Evolutionary conservation across 2,329 filamentous ascomycete species (phyloP).

Genomic region (Davidsoniella neocaledoniae): DNA sequence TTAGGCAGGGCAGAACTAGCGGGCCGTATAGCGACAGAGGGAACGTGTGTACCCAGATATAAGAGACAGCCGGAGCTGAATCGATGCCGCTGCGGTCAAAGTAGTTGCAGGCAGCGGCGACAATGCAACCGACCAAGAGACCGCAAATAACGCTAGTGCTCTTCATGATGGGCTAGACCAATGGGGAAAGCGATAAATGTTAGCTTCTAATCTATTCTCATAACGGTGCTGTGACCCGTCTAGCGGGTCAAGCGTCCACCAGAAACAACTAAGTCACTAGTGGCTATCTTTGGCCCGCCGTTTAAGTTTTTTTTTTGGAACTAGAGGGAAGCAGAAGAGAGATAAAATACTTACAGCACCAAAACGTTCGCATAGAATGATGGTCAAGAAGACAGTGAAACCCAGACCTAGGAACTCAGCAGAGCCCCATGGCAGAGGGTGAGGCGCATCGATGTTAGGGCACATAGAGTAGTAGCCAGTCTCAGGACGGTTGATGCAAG

Average conservation of each 20-base stretch:
- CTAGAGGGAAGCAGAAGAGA: not conserved
- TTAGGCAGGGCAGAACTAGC: slow-evolving; percentile 54
- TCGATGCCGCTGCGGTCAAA: slow-evolving; percentile 60
- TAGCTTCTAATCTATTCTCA: not conserved
- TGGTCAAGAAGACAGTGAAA: slow-evolving; percentile 64
- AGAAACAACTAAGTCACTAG: no score
- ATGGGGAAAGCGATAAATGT: not conserved
- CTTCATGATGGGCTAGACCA: slow-evolving; percentile 56
- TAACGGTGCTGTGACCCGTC: not conserved
- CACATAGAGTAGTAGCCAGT: slow-evolving; percentile 45
- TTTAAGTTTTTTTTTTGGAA: no score
- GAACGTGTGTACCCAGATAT: slow-evolving; percentile 69
- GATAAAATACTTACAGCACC: slow-evolving; percentile 29
- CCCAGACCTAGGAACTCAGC: slow-evolving; percentile 64
- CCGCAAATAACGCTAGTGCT: slow-evolving; percentile 61
- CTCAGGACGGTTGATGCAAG: slow-evolving; percentile 31
- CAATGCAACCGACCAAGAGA: slow-evolving; percentile 58
- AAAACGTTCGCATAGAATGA: slow-evolving; percentile 66
- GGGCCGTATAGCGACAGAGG: slow-evolving; percentile 54
- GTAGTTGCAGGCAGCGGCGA: slow-evolving; percentile 62
- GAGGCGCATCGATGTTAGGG: slow-evolving; percentile 49
- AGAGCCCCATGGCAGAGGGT: slow-evolving; percentile 59
- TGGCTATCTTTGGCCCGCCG: no score
- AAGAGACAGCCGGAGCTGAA: slow-evolving; percentile 51
- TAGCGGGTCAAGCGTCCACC: no score